Evolutionary conservation across 2,329 filamentous ascomycete genomes (phyloP).

Genomic region (Aspergillus aculeatus): DNA sequence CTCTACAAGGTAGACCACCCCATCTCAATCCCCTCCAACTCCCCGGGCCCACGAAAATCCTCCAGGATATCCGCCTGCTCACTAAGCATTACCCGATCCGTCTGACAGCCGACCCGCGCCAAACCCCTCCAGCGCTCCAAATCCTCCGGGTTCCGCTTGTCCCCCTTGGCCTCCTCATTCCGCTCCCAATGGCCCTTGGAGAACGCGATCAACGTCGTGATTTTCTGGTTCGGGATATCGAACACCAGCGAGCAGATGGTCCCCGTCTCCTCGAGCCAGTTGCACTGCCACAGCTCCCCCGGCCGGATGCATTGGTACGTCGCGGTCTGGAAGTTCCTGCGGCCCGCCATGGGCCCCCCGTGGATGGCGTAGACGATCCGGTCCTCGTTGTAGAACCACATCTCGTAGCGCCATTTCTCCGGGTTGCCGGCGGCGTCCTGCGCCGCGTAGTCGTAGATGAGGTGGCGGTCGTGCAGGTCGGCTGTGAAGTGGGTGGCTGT

Average conservation of each 20-base stretch:
- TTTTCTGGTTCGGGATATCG: slow-evolving; percentile 50
- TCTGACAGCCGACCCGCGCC: slow-evolving; percentile 53
- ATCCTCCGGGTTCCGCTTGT: slow-evolving; percentile 55
- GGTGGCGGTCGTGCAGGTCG: slow-evolving; percentile 55
- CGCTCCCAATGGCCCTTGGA: slow-evolving; percentile 58
- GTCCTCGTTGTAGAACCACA: slow-evolving; percentile 59
- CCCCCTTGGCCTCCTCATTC: slow-evolving; percentile 52
- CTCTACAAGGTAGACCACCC: slow-evolving; percentile 36
- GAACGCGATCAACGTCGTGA: slow-evolving; percentile 56
- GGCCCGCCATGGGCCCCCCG: slow-evolving; percentile 59
- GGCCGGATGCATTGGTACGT: slow-evolving; percentile 59
- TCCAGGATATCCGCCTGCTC: slow-evolving; percentile 56
- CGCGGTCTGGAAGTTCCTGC: slow-evolving; percentile 54
- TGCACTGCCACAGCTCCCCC: slow-evolving; percentile 60
- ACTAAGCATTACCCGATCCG: slow-evolving; percentile 52
- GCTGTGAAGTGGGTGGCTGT: slow-evolving; percentile 43
- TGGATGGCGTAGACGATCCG: slow-evolving; percentile 60
- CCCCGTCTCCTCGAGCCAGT: slow-evolving; percentile 62
- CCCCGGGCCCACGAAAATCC: slow-evolving; percentile 51
- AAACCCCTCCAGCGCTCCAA: slow-evolving; percentile 54
- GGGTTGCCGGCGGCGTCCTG: slow-evolving; percentile 49
- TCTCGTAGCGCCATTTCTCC: slow-evolving; percentile 61
- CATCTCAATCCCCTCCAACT: slow-evolving; percentile 48
- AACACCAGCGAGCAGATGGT: slow-evolving; percentile 58
- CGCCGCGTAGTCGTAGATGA: slow-evolving; percentile 59